Percentiles rank a stretch among this genome's conserved stretches.
These are phyloP conservation scores for Selenicereus undatus DNA, from an alignment of 148 eudicot species.

Conservation along the genomic window DNA sequence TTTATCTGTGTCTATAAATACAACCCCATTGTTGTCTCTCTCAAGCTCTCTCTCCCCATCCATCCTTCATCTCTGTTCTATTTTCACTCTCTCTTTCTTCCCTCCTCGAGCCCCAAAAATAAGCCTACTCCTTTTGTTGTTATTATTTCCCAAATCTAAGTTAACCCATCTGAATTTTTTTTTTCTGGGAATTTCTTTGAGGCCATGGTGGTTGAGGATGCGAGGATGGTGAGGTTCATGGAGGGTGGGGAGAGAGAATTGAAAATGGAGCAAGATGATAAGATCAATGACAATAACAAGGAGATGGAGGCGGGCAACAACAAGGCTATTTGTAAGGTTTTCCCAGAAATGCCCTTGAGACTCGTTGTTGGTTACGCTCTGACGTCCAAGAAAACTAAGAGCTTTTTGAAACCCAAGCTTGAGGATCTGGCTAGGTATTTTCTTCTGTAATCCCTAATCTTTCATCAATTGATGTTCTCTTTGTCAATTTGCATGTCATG, in stretches of 20 bases:
- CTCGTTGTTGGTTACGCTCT: constrained; percentile 91
- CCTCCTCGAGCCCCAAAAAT: neutral
- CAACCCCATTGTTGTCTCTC: neutral
- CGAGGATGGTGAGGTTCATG: constrained; percentile 27
- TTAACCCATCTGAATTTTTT: neutral
- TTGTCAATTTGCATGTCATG: constrained; percentile 5
- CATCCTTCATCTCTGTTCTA: neutral
- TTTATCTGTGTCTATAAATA: neutral
- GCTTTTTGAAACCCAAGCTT: constrained; percentile 88
- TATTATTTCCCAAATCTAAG: neutral
- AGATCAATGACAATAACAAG: constrained; percentile 9
- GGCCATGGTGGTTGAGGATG: constrained; percentile 41
- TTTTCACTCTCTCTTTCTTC: neutral
- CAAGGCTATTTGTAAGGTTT: constrained; percentile 25
- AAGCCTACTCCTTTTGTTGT: neutral
- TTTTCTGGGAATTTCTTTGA: too few species aligned
- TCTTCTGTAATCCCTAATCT: neutral
- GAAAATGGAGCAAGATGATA: constrained; percentile 15
- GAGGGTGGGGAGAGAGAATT: constrained; percentile 9
- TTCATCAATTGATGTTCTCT: neutral
- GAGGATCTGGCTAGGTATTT: constrained; percentile 71
- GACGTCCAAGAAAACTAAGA: constrained; percentile 78
- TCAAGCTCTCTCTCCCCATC: neutral
- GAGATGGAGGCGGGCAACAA: constrained; percentile 3
- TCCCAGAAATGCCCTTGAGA: constrained; percentile 32